Conservation (phyloP, 305 asterid species). For the Fraxinus baroniana region DNA sequence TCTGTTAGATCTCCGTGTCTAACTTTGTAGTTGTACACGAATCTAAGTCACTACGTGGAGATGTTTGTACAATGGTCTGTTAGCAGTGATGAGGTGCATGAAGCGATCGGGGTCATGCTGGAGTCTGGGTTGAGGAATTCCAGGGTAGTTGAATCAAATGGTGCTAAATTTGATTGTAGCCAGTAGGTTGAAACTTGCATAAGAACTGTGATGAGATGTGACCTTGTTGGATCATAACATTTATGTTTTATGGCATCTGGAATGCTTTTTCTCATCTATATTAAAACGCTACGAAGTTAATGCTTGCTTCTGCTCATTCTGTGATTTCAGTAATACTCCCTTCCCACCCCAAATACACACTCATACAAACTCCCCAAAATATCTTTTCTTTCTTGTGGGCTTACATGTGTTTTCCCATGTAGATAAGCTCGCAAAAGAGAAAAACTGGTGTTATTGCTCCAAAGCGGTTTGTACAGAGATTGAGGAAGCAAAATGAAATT, state of each 20-base stretch:
- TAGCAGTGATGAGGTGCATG: not conserved
- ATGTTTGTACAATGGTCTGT: not conserved
- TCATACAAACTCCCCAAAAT: not conserved
- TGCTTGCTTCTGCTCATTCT: not conserved
- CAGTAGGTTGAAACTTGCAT: not conserved
- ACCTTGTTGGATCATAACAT: constrained; percentile 3
- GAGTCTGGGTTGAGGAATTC: not conserved
- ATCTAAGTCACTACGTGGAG: constrained; percentile 12
- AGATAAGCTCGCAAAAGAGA: constrained; percentile 88
- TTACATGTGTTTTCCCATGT: constrained; percentile 25
- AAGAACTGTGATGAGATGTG: not conserved
- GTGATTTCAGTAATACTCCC: not conserved
- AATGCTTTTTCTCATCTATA: constrained; percentile 1
- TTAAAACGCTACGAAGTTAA: not conserved
- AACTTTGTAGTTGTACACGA: not conserved
- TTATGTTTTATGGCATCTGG: constrained; percentile 1
- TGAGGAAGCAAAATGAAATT: constrained; percentile 83
- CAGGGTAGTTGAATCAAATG: not conserved
- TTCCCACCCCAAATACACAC: not conserved
- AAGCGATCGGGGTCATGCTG: not conserved
- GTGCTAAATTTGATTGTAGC: not conserved
- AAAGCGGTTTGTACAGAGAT: constrained; percentile 84
- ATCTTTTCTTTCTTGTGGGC: not conserved
- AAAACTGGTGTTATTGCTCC: constrained; percentile 93
- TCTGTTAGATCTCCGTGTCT: not conserved